These are phyloP conservation scores for Fraxinus quadrangulata DNA, from an alignment of 257 asterid genomes.

Conservation along the genomic window DNA sequence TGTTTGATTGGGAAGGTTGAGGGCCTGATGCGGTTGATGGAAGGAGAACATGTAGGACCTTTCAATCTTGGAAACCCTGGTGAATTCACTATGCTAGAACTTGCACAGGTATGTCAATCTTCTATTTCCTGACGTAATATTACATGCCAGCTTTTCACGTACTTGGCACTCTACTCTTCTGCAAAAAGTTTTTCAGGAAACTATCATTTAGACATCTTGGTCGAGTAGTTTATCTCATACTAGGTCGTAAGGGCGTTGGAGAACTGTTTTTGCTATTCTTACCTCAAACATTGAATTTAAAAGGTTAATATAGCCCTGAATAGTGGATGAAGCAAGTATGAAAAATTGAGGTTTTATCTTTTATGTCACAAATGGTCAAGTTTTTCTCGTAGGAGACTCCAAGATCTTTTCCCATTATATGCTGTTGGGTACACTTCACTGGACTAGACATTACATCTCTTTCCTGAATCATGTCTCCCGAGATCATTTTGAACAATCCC, in stretches of 20 bases:
- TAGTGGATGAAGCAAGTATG: background rate
- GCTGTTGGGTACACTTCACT: background rate
- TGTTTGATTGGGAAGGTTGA: constrained; percentile 58
- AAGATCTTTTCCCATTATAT: background rate
- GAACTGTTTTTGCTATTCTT: background rate
- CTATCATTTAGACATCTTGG: background rate
- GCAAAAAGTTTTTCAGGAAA: no score
- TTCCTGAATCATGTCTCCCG: background rate
- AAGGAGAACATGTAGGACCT: constrained; percentile 97
- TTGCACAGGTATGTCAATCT: constrained; percentile 70
- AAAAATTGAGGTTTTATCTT: background rate
- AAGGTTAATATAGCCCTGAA: background rate
- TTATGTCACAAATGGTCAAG: background rate
- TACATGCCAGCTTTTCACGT: background rate
- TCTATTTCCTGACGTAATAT: background rate
- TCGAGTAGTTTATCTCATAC: background rate
- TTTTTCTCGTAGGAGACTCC: background rate
- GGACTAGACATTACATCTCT: background rate
- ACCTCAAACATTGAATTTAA: background rate
- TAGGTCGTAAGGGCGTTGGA: background rate
- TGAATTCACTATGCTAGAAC: constrained; percentile 96
- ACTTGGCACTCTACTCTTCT: no score
- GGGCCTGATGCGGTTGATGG: constrained; percentile 93
- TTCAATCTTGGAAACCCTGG: constrained; percentile 98
- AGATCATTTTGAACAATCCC: background rate